Conservation (phyloP, 202 grass and related monocot species). For the Saccharum hybrid region DNA sequence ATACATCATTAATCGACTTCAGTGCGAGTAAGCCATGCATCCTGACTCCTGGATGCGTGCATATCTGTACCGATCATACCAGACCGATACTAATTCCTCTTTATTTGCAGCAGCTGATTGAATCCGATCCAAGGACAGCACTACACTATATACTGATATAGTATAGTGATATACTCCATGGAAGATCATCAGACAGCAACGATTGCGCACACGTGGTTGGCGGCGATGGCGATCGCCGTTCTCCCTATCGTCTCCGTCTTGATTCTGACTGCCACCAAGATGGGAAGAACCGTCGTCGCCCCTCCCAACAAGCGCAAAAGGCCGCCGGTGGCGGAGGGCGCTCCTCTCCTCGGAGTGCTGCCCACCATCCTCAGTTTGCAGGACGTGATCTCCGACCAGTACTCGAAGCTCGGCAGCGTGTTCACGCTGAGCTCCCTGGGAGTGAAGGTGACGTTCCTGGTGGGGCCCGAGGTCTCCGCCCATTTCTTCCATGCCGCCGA, state of each 20-base stretch:
- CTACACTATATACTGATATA: too few species aligned
- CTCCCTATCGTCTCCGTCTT: not conserved
- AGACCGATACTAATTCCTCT: too few species aligned
- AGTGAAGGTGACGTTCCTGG: not conserved
- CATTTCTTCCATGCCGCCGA: conserved; percentile 32
- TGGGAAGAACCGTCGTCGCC: too few species aligned
- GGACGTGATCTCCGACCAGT: not conserved
- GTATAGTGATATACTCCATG: too few species aligned
- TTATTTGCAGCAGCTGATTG: too few species aligned
- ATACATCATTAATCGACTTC: too few species aligned
- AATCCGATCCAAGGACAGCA: too few species aligned
- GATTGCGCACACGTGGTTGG: not conserved
- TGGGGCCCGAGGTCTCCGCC: not conserved
- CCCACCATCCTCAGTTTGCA: not conserved
- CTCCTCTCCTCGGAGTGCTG: not conserved
- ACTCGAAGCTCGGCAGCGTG: conserved; percentile 5
- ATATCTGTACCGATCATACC: too few species aligned
- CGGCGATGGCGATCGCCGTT: not conserved
- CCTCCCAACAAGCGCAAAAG: too few species aligned
- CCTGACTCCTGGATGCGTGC: too few species aligned
- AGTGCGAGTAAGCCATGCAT: too few species aligned
- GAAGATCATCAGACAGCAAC: too few species aligned
- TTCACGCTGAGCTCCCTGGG: not conserved
- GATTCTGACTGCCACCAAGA: not conserved
- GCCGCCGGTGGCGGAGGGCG: not conserved